These are phyloP conservation scores for Oropetium thomaeum DNA, from an alignment of 176 grass and related monocot species.

Conservation along the genomic window DNA sequence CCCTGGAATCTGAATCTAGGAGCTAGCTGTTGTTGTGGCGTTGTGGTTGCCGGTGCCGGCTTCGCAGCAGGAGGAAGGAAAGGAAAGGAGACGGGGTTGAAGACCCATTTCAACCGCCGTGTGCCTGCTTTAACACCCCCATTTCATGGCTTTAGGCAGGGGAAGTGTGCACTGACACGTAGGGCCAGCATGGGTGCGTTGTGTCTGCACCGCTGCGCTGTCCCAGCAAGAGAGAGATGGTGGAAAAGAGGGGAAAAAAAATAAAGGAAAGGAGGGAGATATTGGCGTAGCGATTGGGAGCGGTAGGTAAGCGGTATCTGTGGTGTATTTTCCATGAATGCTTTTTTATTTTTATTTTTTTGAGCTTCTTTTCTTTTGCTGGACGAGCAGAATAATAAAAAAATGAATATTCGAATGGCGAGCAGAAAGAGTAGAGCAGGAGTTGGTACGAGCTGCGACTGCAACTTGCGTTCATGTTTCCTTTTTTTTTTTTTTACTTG, in stretches of 20 bases:
- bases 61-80: no score
- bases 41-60: no score
- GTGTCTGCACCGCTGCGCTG: background rate
- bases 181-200: no score
- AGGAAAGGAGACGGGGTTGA: no score
- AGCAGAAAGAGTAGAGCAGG: background rate
- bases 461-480: background rate
- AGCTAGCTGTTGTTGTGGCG: no score
- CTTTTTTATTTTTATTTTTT: no score
- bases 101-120: no score
- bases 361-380: background rate
- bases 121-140: no score
- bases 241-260: background rate
- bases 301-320: constrained; percentile 47
- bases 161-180: no score
- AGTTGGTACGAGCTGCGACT: background rate
- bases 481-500: background rate
- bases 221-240: background rate
- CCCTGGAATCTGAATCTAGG: no score
- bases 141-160: no score
- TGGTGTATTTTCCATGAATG: constrained; percentile 21
- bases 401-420: constrained; percentile 22
- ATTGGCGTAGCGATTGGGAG: background rate
- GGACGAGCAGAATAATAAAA: background rate
- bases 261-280: background rate